These are phyloP conservation scores for Cytospora piceae DNA, from an alignment of 2,329 filamentous ascomycete species.

Conservation along the genomic window DNA sequence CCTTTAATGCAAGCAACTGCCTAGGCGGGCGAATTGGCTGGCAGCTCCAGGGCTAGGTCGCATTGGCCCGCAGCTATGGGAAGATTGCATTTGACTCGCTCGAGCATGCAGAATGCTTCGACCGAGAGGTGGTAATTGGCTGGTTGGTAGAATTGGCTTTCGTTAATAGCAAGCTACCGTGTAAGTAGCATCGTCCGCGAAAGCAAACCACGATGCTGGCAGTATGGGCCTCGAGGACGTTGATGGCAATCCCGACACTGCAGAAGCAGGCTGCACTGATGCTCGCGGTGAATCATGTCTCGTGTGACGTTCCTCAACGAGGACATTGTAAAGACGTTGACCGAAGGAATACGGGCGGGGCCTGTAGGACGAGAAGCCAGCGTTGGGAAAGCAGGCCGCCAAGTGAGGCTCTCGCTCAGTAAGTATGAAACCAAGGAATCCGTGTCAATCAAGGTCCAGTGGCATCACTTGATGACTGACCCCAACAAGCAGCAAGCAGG, in stretches of 20 bases:
- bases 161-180: not conserved
- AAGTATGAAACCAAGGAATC: not conserved
- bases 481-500: not conserved
- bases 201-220: not conserved
- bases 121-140: not conserved
- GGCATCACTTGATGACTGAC: constrained; percentile 2
- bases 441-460: not conserved
- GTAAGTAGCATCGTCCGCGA: constrained; percentile 3
- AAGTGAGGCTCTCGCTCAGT: not conserved
- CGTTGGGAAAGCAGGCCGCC: not conserved
- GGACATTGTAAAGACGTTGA: constrained; percentile 1
- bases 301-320: constrained; percentile 25
- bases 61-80: constrained; percentile 23
- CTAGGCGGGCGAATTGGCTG: constrained; percentile 25
- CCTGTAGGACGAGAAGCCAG: constrained; percentile 5
- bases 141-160: constrained; percentile 4
- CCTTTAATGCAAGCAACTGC: constrained; percentile 24
- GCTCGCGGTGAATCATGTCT: constrained; percentile 24
- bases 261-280: not conserved
- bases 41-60: constrained; percentile 17
- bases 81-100: not conserved
- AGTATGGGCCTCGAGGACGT: not conserved
- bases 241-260: not conserved
- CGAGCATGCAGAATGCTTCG: not conserved
- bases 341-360: not conserved